Base-by-base conservation (phyloP, 2,329 filamentous ascomycete genomes). In the Calonectria fujianensis region DNA sequence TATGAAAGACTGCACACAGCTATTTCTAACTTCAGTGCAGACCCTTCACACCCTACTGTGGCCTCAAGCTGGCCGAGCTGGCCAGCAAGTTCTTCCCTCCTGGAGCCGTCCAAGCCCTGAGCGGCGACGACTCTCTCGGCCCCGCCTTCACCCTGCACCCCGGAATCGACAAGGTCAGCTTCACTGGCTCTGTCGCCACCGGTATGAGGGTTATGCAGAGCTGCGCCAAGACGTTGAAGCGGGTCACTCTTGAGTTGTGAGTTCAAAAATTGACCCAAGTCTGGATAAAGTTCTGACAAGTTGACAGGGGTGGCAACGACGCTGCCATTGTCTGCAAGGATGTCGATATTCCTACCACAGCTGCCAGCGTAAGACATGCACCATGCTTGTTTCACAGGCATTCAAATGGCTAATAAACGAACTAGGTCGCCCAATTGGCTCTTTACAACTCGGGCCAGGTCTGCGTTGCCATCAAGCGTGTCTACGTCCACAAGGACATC, bases 121-220 rank as follows among this genome's bases (percentile, higher is more conserved):
- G 89, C 69, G 92, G 92, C 16, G 90, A 90, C 68, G 91, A 93
- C 76, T 84, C 87, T 65, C 88, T 93, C 16, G 91, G 91, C 16
- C 90, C 89, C 1, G 87, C 86, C 86, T 82, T 93, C 72, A 92
- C 90, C 0, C 81, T 80, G n/a, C 91, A 93, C 79, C 89, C 90
- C 0, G 89, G 86, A 35, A 87, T 93, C 70, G 86, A 88, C 74
- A 93, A 92, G 85, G 89, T 93, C 83, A 88, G 86, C 80, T 93
- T 93, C 84, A 93, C 91, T 0, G 91, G 91, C 10, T 91, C 89
- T 20, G 89, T 86, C 51, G 85, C 86, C 0, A 92, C 89, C 0
- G 91, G 91, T 13, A 92, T 92, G 85, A 89, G 87, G 81, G 88
- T 93, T 76, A 90, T 91, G 88, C 87, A 86, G 74, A 87, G 85